Evolutionary conservation across 2,329 filamentous ascomycete species (phyloP), one percentile per base, ranked within the genome.

Genomic region (Cercospora berteroae): DNA sequence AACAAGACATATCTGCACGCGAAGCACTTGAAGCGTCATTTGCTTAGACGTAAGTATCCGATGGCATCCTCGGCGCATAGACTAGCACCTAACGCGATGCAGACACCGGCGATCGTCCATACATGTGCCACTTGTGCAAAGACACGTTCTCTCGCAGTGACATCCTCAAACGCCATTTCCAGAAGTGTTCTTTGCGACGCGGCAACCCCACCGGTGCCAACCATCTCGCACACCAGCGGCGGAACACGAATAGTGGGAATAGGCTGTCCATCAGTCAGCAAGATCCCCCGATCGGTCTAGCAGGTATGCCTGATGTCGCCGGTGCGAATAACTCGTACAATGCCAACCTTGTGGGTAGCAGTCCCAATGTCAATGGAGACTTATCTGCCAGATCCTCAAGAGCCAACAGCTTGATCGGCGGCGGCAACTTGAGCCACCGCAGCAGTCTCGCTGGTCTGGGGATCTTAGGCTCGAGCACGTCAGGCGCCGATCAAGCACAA

Each of bases 131-230:
- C 72, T 86, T 99, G 61, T 99, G 95, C 85, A 93, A 95, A 80
- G 95, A 98, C 81, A 98, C 94, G 36, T 99, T 99, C 82, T 97
- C 93, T 59, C 90, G 95, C 79, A 97, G 93, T 85, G 95, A 99
- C 79, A 98, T 99, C 72, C 84, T 99, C 76, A 99, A 99, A 85
- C 92, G 95, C 72, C 95, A 99, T 83, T 99, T 98, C 82, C 94
- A 97, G 81, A 99, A 99, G 84, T 99, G 95, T 83, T 97, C 95
- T 44, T 93, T 97, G 72, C 90, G 95, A 76, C 90, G 95, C 78
- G 95, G 95, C 67, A 98, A 98, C 81, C 94, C 95, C 64, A 97
- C 93, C 16, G 94, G 94, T 74, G 93, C 93, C 70, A 97, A 92
- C 77, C 95, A 99, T 83, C 82, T 99, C 80, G 96, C 94, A 74